phyloP scores from a whole-genome alignment of 306 rosid species.

The Fagus crenata region DNA sequence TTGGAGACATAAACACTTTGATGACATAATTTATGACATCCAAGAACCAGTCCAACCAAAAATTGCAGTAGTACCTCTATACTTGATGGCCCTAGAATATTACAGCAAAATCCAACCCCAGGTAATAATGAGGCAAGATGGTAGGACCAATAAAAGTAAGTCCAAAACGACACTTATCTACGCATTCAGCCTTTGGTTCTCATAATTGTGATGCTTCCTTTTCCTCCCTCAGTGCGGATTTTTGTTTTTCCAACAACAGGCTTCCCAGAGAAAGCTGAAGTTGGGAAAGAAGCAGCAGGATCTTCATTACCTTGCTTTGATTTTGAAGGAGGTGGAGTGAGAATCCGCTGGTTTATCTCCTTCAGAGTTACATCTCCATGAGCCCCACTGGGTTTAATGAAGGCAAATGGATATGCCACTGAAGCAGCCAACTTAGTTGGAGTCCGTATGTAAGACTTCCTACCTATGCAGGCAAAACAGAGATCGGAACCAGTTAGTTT shows the following conservation, averaged over 20 bases:
- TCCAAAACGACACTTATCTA: conserved; percentile 24
- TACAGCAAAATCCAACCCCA: conserved; percentile 37
- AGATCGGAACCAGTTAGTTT: conserved; percentile 23
- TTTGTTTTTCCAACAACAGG: conserved; percentile 92
- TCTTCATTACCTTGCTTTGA: conserved; percentile 53
- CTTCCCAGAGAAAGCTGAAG: conserved; percentile 93
- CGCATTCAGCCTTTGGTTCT: conserved; percentile 77
- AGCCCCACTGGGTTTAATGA: conserved; percentile 77
- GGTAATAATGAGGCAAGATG: conserved; percentile 20
- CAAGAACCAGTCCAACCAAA: conserved; percentile 19
- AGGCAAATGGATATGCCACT: conserved; percentile 90
- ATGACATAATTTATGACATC: conserved; percentile 29
- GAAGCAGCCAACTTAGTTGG: conserved; percentile 71
- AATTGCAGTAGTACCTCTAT: conserved; percentile 32
- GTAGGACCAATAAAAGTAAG: conserved; percentile 26
- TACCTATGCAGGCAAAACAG: conserved; percentile 53
- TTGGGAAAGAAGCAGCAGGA: conserved; percentile 55
- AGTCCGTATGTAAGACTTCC: conserved; percentile 62
- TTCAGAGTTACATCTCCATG: conserved; percentile 88
- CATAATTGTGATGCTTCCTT: conserved; percentile 98
- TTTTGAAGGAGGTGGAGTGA: conserved; percentile 65
- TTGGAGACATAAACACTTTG: conserved; percentile 35
- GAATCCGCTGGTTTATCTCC: conserved; percentile 89
- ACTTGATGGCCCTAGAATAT: conserved; percentile 34
- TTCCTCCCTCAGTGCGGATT: conserved; percentile 87